phyloP scores from a whole-genome alignment of 768 basidiomycete species.

The Leucocoprinus sp. region DNA sequence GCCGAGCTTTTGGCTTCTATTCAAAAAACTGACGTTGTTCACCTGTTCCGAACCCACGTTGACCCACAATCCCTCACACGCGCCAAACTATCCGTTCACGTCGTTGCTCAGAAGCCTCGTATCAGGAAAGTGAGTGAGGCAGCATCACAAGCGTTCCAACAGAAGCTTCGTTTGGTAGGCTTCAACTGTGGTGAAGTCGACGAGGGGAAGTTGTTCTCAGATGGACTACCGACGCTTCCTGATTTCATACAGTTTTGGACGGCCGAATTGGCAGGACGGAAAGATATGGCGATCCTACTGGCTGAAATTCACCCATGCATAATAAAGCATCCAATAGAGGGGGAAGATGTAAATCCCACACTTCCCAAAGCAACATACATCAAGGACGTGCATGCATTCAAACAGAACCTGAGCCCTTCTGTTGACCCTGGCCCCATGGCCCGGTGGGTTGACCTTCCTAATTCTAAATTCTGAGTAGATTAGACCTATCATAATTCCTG shows the following conservation, averaged over 20 bases:
- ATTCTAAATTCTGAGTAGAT: conserved; percentile 39
- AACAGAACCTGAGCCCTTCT: conserved; percentile 44
- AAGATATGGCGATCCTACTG: conserved; percentile 39
- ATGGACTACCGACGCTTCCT: conserved; percentile 46
- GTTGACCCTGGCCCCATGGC: conserved; percentile 60
- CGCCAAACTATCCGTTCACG: conserved; percentile 79
- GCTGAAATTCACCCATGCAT: conserved; percentile 49
- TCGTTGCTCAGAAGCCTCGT: conserved; percentile 60
- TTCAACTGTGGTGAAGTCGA: conserved; percentile 39
- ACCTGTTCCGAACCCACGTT: conserved; percentile 60
- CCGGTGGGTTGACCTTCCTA: conserved; percentile 66
- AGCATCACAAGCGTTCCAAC: conserved; percentile 56
- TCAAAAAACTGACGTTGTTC: conserved; percentile 67
- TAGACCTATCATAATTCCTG: no score
- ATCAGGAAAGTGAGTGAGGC: conserved; percentile 54
- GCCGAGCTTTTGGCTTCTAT: conserved; percentile 53
- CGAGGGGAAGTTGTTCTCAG: conserved; percentile 44
- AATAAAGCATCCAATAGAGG: conserved; percentile 45
- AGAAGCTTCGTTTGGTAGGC: conserved; percentile 14
- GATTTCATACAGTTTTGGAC: conserved; percentile 65
- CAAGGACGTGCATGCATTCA: conserved; percentile 60
- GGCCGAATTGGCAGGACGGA: conserved; percentile 30
- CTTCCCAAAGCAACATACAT: conserved; percentile 50
- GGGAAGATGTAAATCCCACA: conserved; percentile 38
- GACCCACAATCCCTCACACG: conserved; percentile 64